Conservation (phyloP, 257 asterid genomes). For the Rubia yunnanensis region DNA sequence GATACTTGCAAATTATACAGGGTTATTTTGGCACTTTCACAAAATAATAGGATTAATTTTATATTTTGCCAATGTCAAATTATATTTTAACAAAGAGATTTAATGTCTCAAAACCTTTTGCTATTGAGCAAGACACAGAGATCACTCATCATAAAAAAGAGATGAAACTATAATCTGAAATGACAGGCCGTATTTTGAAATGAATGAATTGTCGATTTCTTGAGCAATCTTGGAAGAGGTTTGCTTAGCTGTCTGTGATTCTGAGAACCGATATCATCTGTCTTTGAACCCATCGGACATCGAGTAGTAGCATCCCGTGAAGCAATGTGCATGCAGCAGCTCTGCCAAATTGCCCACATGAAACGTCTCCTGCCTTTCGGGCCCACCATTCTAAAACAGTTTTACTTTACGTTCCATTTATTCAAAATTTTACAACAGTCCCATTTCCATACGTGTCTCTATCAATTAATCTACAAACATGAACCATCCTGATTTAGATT, state of each 20-base stretch:
- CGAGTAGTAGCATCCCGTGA: background rate
- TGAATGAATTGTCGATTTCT: background rate
- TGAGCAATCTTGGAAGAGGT: background rate
- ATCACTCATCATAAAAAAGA: no score
- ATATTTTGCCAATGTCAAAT: no score
- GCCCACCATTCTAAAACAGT: background rate
- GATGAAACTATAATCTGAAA: background rate
- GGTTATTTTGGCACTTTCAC: no score
- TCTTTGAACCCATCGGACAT: background rate
- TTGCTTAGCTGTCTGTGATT: background rate
- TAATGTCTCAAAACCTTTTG: no score
- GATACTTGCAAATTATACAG: no score
- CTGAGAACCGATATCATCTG: background rate
- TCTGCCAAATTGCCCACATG: background rate
- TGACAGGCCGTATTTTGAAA: no score
- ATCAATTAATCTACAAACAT: background rate
- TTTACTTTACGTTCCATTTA: no score
- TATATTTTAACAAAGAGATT: no score
- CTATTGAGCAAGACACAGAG: no score
- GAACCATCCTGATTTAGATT: background rate
- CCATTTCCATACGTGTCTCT: background rate
- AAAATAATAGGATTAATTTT: no score
- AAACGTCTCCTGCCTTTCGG: no score
- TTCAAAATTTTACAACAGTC: no score
- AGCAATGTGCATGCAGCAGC: background rate